Conservation (phyloP, 2,329 filamentous ascomycete species). For the Sphaerostilbella broomeana region DNA sequence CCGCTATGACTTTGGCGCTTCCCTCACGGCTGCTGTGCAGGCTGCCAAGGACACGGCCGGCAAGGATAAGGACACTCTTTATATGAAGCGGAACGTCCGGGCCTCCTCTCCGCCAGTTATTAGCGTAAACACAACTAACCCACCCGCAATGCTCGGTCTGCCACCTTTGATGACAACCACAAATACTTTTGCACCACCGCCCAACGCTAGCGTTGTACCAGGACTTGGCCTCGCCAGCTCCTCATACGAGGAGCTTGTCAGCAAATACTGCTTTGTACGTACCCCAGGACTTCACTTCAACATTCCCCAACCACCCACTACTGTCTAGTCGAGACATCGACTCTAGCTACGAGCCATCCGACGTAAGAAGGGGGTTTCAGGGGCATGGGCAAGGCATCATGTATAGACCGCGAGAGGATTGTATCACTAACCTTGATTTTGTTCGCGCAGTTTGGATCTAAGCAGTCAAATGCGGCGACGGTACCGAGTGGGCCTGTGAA, state of each 20-base stretch:
- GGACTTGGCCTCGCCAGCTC: constrained; percentile 62
- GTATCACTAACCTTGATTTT: constrained; percentile 33
- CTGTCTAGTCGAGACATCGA: constrained; percentile 14
- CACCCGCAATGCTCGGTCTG: constrained; percentile 15
- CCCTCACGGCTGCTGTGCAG: constrained; percentile 74
- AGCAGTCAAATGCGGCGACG: constrained; percentile 45
- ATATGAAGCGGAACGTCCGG: constrained; percentile 45
- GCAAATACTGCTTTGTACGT: constrained; percentile 99
- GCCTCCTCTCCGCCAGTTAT: no score
- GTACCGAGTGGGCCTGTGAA: constrained; percentile 35
- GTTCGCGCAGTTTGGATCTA: constrained; percentile 52
- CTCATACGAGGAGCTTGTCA: constrained; percentile 92
- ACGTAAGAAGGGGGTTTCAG: constrained; percentile 3
- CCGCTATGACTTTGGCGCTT: constrained; percentile 94
- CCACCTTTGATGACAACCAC: constrained; percentile 6
- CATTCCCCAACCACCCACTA: constrained; percentile 17
- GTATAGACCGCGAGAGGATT: constrained; percentile 20
- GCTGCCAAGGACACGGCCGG: constrained; percentile 58
- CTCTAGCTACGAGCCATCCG: constrained; percentile 5
- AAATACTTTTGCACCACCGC: constrained; percentile 38
- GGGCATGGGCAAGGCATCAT: background rate
- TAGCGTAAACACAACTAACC: no score
- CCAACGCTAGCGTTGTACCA: constrained; percentile 26
- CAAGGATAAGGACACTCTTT: constrained; percentile 52
- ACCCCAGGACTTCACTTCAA: constrained; percentile 36